A percentile compares a stretch with the other conserved stretches of the same genome.
These are phyloP conservation scores for Musa beccarii DNA, from an alignment of 176 grass and related monocot genomes.

Conservation along the genomic window DNA sequence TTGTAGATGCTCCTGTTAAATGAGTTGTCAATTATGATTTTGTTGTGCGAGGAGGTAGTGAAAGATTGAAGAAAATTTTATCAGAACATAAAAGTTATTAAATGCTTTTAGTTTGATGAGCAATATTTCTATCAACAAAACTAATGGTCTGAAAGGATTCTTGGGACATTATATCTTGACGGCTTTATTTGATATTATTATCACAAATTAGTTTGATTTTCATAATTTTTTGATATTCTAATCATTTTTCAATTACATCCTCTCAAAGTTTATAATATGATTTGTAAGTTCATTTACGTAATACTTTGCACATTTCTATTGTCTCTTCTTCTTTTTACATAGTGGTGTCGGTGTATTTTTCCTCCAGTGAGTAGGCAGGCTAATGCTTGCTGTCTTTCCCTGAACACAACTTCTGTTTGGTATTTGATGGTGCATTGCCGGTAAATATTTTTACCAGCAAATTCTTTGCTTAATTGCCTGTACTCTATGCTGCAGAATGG, in stretches of 20 bases:
- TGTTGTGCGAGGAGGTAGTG: too few relatives aligned
- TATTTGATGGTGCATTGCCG: not conserved
- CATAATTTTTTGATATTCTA: not conserved
- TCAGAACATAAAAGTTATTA: too few relatives aligned
- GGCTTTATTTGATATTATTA: not conserved
- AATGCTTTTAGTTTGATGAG: too few relatives aligned
- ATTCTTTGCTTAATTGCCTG: not conserved
- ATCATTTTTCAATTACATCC: not conserved
- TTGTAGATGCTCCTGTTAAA: too few relatives aligned
- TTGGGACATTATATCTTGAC: too few relatives aligned
- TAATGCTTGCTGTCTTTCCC: not conserved
- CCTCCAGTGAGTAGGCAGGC: not conserved
- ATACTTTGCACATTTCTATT: not conserved
- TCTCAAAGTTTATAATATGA: not conserved
- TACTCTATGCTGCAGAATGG: constrained; percentile 34
- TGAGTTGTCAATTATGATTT: too few relatives aligned
- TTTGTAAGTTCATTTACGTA: too few relatives aligned
- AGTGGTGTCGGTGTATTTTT: not conserved
- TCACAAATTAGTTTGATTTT: not conserved
- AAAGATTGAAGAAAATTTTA: too few relatives aligned
- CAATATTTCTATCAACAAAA: too few relatives aligned
- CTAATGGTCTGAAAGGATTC: too few relatives aligned
- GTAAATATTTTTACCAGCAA: not conserved
- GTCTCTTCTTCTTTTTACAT: not conserved
- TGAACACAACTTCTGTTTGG: not conserved